These are phyloP conservation scores for Pestalotiopsis sp. DNA, from an alignment of 2,329 filamentous ascomycete genomes.

Conservation along the genomic window DNA sequence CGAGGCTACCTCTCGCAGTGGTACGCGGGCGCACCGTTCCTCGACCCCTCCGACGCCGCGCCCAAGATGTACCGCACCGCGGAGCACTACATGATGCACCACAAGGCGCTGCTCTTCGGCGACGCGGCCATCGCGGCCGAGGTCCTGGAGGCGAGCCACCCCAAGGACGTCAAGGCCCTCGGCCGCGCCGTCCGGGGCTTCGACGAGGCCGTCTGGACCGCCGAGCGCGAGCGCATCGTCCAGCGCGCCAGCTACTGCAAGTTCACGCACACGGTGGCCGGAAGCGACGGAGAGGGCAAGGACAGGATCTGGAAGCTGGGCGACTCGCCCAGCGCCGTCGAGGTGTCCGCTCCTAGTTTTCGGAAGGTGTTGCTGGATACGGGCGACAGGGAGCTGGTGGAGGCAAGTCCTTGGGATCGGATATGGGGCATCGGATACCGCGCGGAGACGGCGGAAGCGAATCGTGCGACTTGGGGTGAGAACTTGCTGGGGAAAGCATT, in stretches of 20 bases:
- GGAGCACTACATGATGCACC: slow-evolving; percentile 47
- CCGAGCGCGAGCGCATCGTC: slow-evolving; percentile 52
- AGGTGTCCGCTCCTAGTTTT: slow-evolving; percentile 43
- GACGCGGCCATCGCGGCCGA: slow-evolving; percentile 44
- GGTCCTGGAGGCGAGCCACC: slow-evolving; percentile 51
- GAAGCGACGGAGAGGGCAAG: slow-evolving; percentile 10
- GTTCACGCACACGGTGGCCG: slow-evolving; percentile 49
- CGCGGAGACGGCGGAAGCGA: slow-evolving; percentile 48
- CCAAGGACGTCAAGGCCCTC: slow-evolving; percentile 52
- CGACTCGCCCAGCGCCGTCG: slow-evolving; percentile 18
- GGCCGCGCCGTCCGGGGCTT: slow-evolving; percentile 60
- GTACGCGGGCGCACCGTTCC: slow-evolving; percentile 53
- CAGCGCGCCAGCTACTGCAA: slow-evolving; percentile 60
- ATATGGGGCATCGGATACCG: slow-evolving; percentile 70
- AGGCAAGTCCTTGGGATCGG: slow-evolving; percentile 61
- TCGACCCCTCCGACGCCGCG: slow-evolving; percentile 33
- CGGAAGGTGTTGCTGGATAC: slow-evolving; percentile 56
- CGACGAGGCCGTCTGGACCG: slow-evolving; percentile 51
- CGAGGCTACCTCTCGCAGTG: slow-evolving; percentile 66
- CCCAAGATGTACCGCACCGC: slow-evolving; percentile 48
- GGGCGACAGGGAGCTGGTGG: slow-evolving; percentile 62
- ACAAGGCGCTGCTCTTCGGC: slow-evolving; percentile 25
- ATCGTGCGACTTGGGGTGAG: slow-evolving; percentile 58
- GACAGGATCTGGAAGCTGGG: slow-evolving; percentile 19
- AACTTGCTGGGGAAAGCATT: slow-evolving; percentile 67